Evolutionary conservation across 768 basidiomycete species (phyloP).

Genomic region (Omphalotus guepiniiformis): DNA sequence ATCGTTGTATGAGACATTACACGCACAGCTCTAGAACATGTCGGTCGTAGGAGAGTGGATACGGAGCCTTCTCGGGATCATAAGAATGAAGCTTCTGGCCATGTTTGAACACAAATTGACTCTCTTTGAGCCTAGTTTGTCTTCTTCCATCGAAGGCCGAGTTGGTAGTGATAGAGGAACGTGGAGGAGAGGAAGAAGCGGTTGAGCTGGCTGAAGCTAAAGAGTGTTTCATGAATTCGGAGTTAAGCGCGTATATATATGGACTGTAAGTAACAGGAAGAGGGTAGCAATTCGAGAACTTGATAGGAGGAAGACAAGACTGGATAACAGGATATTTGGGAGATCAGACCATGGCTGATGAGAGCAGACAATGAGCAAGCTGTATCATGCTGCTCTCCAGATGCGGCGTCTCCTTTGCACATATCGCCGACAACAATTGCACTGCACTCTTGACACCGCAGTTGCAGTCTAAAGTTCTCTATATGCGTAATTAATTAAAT

Average conservation of each 20-base stretch:
- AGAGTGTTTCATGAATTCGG: conserved; percentile 17
- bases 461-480: too few relatives aligned
- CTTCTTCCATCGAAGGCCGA: conserved; percentile 34
- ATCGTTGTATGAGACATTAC: background rate
- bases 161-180: conserved; percentile 15
- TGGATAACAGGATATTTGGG: background rate
- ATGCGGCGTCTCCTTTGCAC: too few relatives aligned
- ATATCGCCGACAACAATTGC: background rate
- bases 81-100: conserved; percentile 65
- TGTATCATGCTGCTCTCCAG: too few relatives aligned
- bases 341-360: too few relatives aligned
- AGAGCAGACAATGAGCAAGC: background rate
- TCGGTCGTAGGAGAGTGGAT: conserved; percentile 70
- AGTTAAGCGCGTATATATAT: background rate
- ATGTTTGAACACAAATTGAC: conserved; percentile 52
- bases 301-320: background rate
- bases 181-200: conserved; percentile 20
- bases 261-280: too few relatives aligned
- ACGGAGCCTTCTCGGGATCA: conserved; percentile 74
- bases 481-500: too few relatives aligned
- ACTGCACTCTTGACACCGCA: too few relatives aligned
- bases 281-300: background rate
- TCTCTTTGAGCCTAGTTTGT: conserved; percentile 44
- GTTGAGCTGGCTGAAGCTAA: conserved; percentile 12
- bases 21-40: conserved; percentile 66